Evolutionary conservation across 192 early-diverging fungal species (phyloP).

Genomic region (Coemansia guatemalensis): DNA sequence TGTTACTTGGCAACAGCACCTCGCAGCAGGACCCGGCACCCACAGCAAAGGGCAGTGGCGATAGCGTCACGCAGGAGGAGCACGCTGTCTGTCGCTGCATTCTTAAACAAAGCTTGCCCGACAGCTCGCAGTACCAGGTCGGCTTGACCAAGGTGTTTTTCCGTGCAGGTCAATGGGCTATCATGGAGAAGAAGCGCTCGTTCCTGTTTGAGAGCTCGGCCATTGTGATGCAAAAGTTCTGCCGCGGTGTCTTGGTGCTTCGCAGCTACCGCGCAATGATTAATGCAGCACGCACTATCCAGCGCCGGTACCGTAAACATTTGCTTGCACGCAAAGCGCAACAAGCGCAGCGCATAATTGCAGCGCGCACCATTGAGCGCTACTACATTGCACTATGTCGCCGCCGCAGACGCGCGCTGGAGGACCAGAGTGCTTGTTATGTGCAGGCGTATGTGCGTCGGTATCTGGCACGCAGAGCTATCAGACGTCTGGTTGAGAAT

Average conservation of each 20-base stretch:
- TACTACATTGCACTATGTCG: neutral
- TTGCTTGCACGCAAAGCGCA: conserved; percentile 14
- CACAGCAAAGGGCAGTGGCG: conserved; percentile 25
- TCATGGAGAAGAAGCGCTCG: conserved; percentile 83
- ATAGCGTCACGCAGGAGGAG: conserved; percentile 55
- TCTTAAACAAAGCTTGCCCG: conserved; percentile 61
- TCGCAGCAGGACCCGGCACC: neutral
- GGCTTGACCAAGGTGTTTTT: conserved; percentile 97
- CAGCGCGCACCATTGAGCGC: conserved; percentile 39
- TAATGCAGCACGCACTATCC: conserved; percentile 29
- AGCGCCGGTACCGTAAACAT: conserved; percentile 32
- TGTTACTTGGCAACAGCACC: conserved; percentile 19
- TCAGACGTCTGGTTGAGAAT: neutral
- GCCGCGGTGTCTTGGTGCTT: conserved; percentile 64
- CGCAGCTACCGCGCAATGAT: conserved; percentile 55
- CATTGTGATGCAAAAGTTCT: conserved; percentile 72
- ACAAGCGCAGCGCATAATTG: conserved; percentile 10
- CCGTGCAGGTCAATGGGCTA: conserved; percentile 79
- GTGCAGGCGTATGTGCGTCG: conserved; percentile 13
- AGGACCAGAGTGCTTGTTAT: neutral
- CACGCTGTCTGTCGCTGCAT: conserved; percentile 62
- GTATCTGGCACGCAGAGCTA: neutral
- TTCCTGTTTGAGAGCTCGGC: conserved; percentile 77
- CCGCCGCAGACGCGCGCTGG: neutral
- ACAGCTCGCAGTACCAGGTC: conserved; percentile 87